phyloP scores from a whole-genome alignment of 2,329 filamentous ascomycete species.

The Tricladium varicosporioides region DNA sequence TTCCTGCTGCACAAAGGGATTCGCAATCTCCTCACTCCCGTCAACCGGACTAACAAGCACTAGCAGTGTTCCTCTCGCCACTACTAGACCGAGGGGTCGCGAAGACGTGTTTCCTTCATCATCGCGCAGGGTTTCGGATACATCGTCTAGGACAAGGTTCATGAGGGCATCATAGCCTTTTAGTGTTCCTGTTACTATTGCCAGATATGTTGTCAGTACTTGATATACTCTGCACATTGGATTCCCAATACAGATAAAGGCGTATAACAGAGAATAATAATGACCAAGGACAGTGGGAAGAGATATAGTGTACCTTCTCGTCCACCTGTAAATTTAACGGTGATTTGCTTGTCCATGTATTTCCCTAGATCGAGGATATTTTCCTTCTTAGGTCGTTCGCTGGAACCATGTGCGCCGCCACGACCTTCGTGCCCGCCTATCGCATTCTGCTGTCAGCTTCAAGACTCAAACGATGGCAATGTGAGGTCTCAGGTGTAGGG shows the following conservation, averaged over 20 bases:
- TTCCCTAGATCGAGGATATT: conserved; percentile 94
- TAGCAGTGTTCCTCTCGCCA: conserved; percentile 87
- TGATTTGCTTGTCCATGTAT: conserved; percentile 96
- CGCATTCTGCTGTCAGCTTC: background rate
- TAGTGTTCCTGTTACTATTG: conserved; percentile 75
- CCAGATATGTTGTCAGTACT: background rate
- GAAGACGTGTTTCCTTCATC: conserved; percentile 84
- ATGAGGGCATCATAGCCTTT: conserved; percentile 97
- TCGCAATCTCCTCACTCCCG: conserved; percentile 92
- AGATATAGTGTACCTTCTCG: conserved; percentile 64
- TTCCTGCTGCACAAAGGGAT: conserved; percentile 80
- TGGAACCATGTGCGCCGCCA: conserved; percentile 46
- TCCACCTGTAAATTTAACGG: conserved; percentile 94
- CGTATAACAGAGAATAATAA: too few species aligned
- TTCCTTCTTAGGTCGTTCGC: conserved; percentile 93
- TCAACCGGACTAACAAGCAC: conserved; percentile 91
- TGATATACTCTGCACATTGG: background rate
- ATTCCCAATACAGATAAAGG: background rate
- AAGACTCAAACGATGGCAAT: too few species aligned
- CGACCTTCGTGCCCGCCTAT: conserved; percentile 41
- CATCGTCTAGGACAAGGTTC: conserved; percentile 95
- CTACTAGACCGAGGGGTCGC: conserved; percentile 69
- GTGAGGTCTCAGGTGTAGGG: too few species aligned
- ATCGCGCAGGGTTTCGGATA: conserved; percentile 89
- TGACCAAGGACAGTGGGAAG: conserved; percentile 10